Evolutionary conservation across 176 grass and related monocot species (phyloP).

Genomic region (Aechmea fasciata): DNA sequence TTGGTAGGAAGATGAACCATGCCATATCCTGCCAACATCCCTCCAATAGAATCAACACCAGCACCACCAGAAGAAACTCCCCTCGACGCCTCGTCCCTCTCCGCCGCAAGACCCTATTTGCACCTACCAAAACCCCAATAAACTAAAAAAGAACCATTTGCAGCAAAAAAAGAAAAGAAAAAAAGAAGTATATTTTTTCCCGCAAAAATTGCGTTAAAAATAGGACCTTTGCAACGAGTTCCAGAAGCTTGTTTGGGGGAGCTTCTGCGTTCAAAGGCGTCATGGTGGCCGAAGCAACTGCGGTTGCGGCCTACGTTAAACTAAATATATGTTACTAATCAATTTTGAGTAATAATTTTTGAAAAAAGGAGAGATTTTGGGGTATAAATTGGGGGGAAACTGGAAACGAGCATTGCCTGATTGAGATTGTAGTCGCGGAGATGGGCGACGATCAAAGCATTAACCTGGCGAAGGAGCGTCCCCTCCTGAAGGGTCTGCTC

Average conservation of each 20-base stretch:
- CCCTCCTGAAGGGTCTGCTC: conserved; percentile 81
- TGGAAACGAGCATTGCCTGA: conserved; percentile 19
- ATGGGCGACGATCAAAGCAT: conserved; percentile 69
- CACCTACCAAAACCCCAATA: conserved; percentile 13
- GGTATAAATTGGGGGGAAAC: not conserved
- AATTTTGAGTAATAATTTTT: not conserved
- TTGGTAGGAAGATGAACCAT: conserved; percentile 15
- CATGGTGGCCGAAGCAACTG: conserved; percentile 76
- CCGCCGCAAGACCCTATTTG: conserved; percentile 68
- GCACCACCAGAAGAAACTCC: conserved; percentile 36
- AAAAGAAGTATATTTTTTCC: too few relatives aligned
- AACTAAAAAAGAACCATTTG: conserved; percentile 2
- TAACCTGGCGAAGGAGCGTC: conserved; percentile 73
- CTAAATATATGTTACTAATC: not conserved
- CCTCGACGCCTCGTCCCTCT: conserved; percentile 47
- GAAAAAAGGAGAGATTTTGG: not conserved
- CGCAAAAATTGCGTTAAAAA: not conserved
- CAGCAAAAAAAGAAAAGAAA: not conserved
- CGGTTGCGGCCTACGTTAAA: conserved; percentile 40
- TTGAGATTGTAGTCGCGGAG: conserved; percentile 70
- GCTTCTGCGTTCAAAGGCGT: conserved; percentile 48
- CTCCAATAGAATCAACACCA: conserved; percentile 24
- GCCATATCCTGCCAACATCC: conserved; percentile 14
- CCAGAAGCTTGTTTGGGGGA: conserved; percentile 42
- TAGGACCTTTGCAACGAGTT: conserved; percentile 77